Evolutionary conservation across 495 filamentous ascomycete genomes (phyloP).

Genomic region (Lophium mytilinum): DNA sequence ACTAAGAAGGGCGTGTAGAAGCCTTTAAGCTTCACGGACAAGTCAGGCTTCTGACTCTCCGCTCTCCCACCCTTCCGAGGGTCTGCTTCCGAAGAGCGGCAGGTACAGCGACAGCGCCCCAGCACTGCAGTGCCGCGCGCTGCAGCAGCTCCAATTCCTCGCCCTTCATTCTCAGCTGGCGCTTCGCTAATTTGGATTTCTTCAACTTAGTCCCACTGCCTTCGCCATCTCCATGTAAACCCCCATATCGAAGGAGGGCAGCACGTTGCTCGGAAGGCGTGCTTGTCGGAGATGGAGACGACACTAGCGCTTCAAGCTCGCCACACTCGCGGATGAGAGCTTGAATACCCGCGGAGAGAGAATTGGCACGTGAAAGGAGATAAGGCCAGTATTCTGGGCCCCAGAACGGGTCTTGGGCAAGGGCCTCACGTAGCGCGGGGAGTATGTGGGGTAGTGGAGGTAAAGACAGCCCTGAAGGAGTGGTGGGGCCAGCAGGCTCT

Average conservation of each 20-base stretch:
- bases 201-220: slow-evolving; percentile 10
- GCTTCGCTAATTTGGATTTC: slow-evolving; percentile 18
- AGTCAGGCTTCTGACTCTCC: slow-evolving; percentile 20
- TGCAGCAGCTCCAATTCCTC: slow-evolving; percentile 19
- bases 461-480: slow-evolving; percentile 29
- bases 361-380: slow-evolving; percentile 45
- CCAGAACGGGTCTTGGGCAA: slow-evolving; percentile 50
- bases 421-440: slow-evolving; percentile 43
- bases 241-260: not conserved
- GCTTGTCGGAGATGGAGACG: slow-evolving; percentile 3
- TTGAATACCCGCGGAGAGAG: slow-evolving; percentile 45
- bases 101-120: slow-evolving; percentile 19
- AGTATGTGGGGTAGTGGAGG: slow-evolving; percentile 48
- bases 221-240: not conserved
- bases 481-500: slow-evolving; percentile 1
- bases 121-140: slow-evolving; percentile 15
- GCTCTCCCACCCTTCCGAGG: slow-evolving; percentile 6
- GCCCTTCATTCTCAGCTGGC: slow-evolving; percentile 15
- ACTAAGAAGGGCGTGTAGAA: no score
- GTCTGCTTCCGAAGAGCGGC: slow-evolving; percentile 6
- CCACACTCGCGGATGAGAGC: slow-evolving; percentile 47
- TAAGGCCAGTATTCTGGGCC: slow-evolving; percentile 48
- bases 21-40: slow-evolving; percentile 5
- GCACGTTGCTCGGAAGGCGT: not conserved
- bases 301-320: slow-evolving; percentile 34